Percentiles rank a stretch among this genome's conserved stretches.
phyloP scores from a whole-genome alignment of 768 basidiomycete genomes.

The Porphyrellus cyaneotinctus region DNA sequence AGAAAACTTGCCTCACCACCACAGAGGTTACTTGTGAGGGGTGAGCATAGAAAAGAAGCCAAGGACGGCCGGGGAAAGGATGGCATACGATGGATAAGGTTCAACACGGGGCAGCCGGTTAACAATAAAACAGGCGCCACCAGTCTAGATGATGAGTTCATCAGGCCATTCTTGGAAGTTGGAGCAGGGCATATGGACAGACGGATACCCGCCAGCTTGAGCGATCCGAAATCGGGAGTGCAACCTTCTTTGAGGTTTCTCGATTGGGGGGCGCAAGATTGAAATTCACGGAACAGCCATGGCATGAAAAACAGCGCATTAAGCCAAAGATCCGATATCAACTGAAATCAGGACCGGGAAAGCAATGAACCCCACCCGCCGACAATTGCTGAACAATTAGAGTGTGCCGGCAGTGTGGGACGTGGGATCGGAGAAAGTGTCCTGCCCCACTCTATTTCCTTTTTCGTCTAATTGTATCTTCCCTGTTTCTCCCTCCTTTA shows the following conservation, averaged over 20 bases:
- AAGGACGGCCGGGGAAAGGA: not conserved
- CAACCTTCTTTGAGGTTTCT: constrained; percentile 30
- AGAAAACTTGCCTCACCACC: not conserved
- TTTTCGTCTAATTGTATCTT: constrained; percentile 36
- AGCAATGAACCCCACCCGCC: constrained; percentile 7
- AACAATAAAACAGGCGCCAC: constrained; percentile 20
- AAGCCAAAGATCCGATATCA: constrained; percentile 25
- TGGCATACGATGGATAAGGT: constrained; percentile 18
- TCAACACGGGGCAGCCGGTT: constrained; percentile 11
- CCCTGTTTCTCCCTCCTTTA: constrained; percentile 32
- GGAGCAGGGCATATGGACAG: constrained; percentile 4
- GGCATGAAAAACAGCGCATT: constrained; percentile 1
- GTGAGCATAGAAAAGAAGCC: not conserved
- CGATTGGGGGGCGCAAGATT: constrained; percentile 26
- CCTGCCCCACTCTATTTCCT: constrained; percentile 23
- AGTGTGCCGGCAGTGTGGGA: constrained; percentile 24
- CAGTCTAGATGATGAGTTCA: constrained; percentile 12
- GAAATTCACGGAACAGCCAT: constrained; percentile 16
- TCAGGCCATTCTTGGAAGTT: constrained; percentile 13
- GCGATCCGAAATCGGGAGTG: constrained; percentile 19
- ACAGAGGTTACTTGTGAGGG: not conserved
- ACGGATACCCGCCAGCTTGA: constrained; percentile 1
- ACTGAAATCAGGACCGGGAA: constrained; percentile 11
- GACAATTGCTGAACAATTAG: constrained; percentile 30
- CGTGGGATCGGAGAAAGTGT: constrained; percentile 15